Evolutionary conservation across 2,329 filamentous ascomycete species (phyloP).

Genomic region (Penicillium italicum): DNA sequence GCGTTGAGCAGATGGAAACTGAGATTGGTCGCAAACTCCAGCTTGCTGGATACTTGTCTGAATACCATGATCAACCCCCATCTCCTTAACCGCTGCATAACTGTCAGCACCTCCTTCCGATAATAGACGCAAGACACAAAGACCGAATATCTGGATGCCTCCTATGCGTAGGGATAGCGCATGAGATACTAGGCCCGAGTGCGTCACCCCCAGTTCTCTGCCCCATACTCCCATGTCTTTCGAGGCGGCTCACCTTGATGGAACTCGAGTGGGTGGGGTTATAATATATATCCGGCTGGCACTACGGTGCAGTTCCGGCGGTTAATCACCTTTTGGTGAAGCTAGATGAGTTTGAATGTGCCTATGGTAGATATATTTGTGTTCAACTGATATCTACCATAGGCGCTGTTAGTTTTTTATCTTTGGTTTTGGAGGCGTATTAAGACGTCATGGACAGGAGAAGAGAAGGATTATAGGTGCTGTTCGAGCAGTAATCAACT

Average conservation of each 20-base stretch:
- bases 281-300: background rate
- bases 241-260: conserved; percentile 11
- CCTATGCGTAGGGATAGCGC: conserved; percentile 3
- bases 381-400: background rate
- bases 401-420: background rate
- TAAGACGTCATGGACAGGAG: background rate
- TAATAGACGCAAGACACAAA: background rate
- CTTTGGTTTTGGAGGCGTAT: background rate
- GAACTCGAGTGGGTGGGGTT: conserved; percentile 1
- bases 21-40: background rate
- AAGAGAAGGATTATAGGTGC: background rate
- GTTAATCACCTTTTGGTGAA: background rate
- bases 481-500: background rate
- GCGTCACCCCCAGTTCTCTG: background rate
- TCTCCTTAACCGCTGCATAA: background rate
- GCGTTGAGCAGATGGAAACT: background rate
- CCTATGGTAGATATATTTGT: background rate
- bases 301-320: background rate
- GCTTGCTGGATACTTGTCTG: background rate
- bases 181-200: background rate
- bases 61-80: background rate
- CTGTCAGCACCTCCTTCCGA: background rate
- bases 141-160: conserved; percentile 4
- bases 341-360: background rate
- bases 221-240: conserved; percentile 6